These are phyloP conservation scores for Dictyostelium purpureum DNA, from an alignment of 78 protist species.

Conservation along the genomic window DNA sequence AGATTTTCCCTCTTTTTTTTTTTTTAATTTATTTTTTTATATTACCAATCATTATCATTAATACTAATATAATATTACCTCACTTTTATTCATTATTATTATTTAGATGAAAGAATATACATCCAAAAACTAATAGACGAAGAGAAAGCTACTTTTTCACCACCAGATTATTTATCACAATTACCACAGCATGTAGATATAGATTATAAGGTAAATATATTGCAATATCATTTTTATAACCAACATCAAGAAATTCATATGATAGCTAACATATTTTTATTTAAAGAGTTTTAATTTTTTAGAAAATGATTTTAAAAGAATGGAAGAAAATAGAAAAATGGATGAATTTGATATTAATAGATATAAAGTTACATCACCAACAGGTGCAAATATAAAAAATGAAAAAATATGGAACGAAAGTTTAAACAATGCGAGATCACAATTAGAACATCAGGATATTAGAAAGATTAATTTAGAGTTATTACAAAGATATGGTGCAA, in stretches of 20 bases:
- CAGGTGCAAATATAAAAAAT: background rate
- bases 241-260: background rate
- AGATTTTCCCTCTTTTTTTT: background rate
- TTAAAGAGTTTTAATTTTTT: constrained; percentile 41
- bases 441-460: constrained; percentile 61
- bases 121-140: constrained; percentile 47
- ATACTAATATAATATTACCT: no score
- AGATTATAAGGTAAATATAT: constrained; percentile 24
- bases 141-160: constrained; percentile 50
- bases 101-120: constrained; percentile 7
- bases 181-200: constrained; percentile 23
- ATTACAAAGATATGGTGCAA: constrained; percentile 22
- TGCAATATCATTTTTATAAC: background rate
- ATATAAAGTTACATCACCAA: constrained; percentile 24
- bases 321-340: constrained; percentile 2
- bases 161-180: constrained; percentile 66
- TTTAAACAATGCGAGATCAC: constrained; percentile 66
- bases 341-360: constrained; percentile 10
- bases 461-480: constrained; percentile 33
- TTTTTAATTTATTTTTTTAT: background rate
- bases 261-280: background rate
- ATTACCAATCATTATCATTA: background rate
- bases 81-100: background rate
- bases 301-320: constrained; percentile 49
- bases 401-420: constrained; percentile 13